phyloP scores from a whole-genome alignment of 371 early-diverging fungal genomes.

The Sporodiniella umbellata region DNA sequence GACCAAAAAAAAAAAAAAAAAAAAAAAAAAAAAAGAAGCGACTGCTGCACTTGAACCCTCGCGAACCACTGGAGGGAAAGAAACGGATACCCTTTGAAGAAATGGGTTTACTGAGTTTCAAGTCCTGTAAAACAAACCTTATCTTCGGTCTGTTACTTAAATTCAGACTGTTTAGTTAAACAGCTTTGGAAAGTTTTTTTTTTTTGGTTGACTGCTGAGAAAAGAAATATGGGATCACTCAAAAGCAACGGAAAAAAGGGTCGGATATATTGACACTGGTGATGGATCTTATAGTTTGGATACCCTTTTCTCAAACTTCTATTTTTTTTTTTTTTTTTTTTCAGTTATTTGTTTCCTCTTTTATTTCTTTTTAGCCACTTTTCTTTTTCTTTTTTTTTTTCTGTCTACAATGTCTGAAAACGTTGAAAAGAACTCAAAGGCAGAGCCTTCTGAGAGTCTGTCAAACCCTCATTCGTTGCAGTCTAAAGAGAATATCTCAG shows the following conservation, averaged over 20 bases:
- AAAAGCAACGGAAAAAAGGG: conserved; percentile 1
- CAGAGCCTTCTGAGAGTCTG: not conserved
- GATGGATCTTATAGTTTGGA: not conserved
- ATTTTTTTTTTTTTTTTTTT: conserved; percentile 1
- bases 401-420: not conserved
- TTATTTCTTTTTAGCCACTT: not conserved
- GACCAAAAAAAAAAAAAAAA: too few relatives aligned
- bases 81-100: too few relatives aligned
- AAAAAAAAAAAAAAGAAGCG: too few relatives aligned
- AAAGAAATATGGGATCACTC: too few relatives aligned
- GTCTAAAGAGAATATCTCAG: not conserved
- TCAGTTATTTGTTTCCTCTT: too few relatives aligned
- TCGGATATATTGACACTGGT: not conserved
- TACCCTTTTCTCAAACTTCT: not conserved
- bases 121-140: too few relatives aligned
- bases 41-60: too few relatives aligned
- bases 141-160: too few relatives aligned
- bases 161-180: too few relatives aligned
- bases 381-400: conserved; percentile 2
- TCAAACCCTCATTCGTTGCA: conserved; percentile 5
- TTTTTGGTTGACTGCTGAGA: not conserved
- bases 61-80: too few relatives aligned
- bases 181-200: too few relatives aligned
- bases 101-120: too few relatives aligned
- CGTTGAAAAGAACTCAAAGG: not conserved